Percentiles rank a stretch among this genome's conserved stretches.
Conservation (phyloP, 495 filamentous ascomycete genomes). For the Aspergillus incahuasiensis region DNA sequence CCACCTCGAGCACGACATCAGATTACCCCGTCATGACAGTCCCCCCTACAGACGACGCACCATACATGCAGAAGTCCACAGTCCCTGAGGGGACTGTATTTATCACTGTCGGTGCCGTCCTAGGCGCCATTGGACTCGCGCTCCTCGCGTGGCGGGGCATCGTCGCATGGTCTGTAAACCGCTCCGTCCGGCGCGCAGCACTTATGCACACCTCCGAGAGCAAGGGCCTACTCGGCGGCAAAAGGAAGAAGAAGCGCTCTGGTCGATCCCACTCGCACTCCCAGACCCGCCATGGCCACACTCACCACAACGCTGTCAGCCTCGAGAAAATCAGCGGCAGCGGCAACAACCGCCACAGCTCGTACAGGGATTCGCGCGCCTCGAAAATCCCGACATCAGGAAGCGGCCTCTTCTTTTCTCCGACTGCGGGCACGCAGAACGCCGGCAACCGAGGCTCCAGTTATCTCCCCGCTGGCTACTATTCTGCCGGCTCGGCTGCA, state of each 20-base stretch:
- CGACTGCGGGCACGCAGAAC: slow-evolving; percentile 61
- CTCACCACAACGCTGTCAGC: slow-evolving; percentile 49
- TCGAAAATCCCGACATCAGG: slow-evolving; percentile 46
- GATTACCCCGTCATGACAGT: slow-evolving; percentile 51
- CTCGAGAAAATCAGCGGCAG: slow-evolving; percentile 47
- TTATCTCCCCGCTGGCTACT: slow-evolving; percentile 91
- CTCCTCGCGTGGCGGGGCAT: slow-evolving; percentile 84
- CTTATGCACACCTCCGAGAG: slow-evolving; percentile 65
- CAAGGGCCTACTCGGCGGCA: slow-evolving; percentile 56
- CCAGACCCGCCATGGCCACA: slow-evolving; percentile 13
- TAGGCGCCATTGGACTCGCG: slow-evolving; percentile 74
- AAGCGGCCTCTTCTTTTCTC: slow-evolving; percentile 84
- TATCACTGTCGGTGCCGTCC: slow-evolving; percentile 83
- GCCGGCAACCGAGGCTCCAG: slow-evolving; percentile 53
- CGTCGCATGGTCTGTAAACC: slow-evolving; percentile 88
- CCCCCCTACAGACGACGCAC: slow-evolving; percentile 77
- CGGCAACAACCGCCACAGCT: slow-evolving; percentile 24
- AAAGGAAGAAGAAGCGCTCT: slow-evolving; percentile 49
- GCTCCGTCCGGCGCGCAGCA: slow-evolving; percentile 76
- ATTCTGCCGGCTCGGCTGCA: slow-evolving; percentile 62
- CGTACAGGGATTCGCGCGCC: slow-evolving; percentile 37
- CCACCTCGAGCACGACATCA: slow-evolving; percentile 22
- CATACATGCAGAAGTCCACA: slow-evolving; percentile 91
- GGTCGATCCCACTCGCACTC: slow-evolving; percentile 7
- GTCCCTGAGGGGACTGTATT: slow-evolving; percentile 94